Conservation (phyloP, 2,329 filamentous ascomycete species). For the Neoascochyta sp. region DNA sequence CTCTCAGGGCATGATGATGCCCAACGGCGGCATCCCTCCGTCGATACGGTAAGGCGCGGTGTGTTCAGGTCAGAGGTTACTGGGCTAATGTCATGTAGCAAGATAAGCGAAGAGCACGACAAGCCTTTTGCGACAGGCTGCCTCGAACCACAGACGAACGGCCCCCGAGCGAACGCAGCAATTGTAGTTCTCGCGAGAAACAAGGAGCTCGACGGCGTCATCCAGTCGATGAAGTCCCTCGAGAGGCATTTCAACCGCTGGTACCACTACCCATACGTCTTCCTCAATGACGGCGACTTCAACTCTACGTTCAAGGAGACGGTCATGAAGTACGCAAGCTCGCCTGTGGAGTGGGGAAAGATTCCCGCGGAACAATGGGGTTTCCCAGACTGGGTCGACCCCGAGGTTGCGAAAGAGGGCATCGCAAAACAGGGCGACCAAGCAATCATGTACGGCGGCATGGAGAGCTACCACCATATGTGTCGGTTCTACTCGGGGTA, state of each 20-base stretch:
- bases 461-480: conserved; percentile 99
- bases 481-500: conserved; percentile 98
- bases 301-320: conserved; percentile 89
- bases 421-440: conserved; percentile 95
- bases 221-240: conserved; percentile 96
- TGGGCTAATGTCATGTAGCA: conserved; percentile 54
- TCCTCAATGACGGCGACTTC: conserved; percentile 96
- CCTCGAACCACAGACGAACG: conserved; percentile 68
- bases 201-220: conserved; percentile 91
- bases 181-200: conserved; percentile 95
- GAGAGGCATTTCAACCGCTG: conserved; percentile 98
- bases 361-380: conserved; percentile 92
- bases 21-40: conserved; percentile 83
- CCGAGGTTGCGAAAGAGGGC: conserved; percentile 89
- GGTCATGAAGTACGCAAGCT: conserved; percentile 85
- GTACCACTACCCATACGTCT: conserved; percentile 98
- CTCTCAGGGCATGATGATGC: conserved; percentile 75
- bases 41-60: conserved; percentile 70
- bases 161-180: conserved; percentile 84
- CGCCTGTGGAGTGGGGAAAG: conserved; percentile 85
- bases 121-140: conserved; percentile 94
- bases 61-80: neutral
- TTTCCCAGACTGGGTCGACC: conserved; percentile 93
- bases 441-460: conserved; percentile 98
- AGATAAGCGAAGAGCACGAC: conserved; percentile 96